Evolutionary conservation across 495 filamentous ascomycete species (phyloP), one percentile per base, ranked within the genome.

Genomic region (Ascobolus immersus): DNA sequence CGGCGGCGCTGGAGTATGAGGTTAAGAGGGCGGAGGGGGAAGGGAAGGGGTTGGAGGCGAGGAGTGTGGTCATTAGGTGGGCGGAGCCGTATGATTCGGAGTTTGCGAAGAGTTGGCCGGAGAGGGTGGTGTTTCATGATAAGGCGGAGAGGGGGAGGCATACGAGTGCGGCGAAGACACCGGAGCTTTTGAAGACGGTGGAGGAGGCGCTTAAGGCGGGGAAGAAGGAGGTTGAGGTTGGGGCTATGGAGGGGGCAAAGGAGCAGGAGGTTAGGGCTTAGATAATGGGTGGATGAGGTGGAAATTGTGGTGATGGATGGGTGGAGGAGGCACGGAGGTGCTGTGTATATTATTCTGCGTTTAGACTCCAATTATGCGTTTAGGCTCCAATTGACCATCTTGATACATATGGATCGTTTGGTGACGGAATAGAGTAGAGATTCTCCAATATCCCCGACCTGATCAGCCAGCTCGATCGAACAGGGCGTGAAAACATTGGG

Each of bases 61-160:
- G 53, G 11, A 39, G 49, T 5, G 57, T 73, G 18, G 57, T 60
- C 43, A 58, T 90, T 18, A 64, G 65, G 49, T 90, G 81, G 81
- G 57, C 53, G 5, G 59, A 82, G 52, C 40, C 69, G 19, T 47
- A 62, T 33, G 71, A 82, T 54, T 60, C 62, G 17, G 59, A 66
- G 33, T 73, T 57, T 52, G 80, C 77, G 14, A 44, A 56, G 43
- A 40, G 49, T 5, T 92, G 81, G 81, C 58, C 73, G 12, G 51
- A 56, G 3, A 62, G 59, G n/a, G 74, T 89, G 32, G 47, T 55
- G 15, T 81, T 90, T 45, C 58, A 27, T 4, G n/a, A 13, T 20
- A 36, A 38, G 9, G 32, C 32, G 4, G 34, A 39, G 17, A 25
- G 29, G 21, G 41, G 35, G 19, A 45, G 47, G 22, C 43, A 49